Evolutionary conservation across 2,329 filamentous ascomycete species (phyloP), one percentile per base, ranked within the genome.

Genomic region (Fusarium dimerum): DNA sequence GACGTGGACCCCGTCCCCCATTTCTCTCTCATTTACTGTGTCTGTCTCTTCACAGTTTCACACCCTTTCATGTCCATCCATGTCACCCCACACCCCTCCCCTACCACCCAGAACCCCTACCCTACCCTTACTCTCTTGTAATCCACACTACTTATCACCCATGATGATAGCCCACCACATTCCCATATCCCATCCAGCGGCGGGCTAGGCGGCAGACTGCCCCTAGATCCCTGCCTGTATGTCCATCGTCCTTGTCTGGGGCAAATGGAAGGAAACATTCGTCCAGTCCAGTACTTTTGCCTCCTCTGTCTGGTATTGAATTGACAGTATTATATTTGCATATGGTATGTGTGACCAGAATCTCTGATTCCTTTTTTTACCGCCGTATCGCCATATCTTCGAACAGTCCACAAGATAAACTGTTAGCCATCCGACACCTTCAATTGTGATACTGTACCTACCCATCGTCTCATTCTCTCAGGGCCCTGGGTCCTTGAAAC

Each of bases 121-220:
- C 45, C 39, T 30, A 26, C 45, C 45, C 39, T 30, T 34, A 39
- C 45, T 36, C 32, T 40, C 32, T 43, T 43, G 16, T 26, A 9
- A 20, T 29, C 41, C 17, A 43, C 41, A 29, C 41, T 16, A 16
- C 17, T 18, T 12, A 26, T 42, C 10, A 36, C 17, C 36, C 18
- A 26, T 42, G 36, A 36, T 16, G 45, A 36, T 16, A 45, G 13
- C n/a, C 39, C 54, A 54, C 54, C 48, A 43, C 46, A 15, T 36
- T 36, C 32, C 32, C 51, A 47, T 50, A 48, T 54, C 56, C 52
- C 53, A 55, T 52, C 50, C 60, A 52, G 60, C 46, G 55, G 60
- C 60, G 63, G 63, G 56, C 63, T 60, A 66, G 60, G 64, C 61
- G 63, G 63, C 58, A 66, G 61, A 62, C 50, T 50, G 43, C 56